These are phyloP conservation scores for Kuraishia cidri DNA, from an alignment of 805 yeast genomes.

Conservation along the genomic window DNA sequence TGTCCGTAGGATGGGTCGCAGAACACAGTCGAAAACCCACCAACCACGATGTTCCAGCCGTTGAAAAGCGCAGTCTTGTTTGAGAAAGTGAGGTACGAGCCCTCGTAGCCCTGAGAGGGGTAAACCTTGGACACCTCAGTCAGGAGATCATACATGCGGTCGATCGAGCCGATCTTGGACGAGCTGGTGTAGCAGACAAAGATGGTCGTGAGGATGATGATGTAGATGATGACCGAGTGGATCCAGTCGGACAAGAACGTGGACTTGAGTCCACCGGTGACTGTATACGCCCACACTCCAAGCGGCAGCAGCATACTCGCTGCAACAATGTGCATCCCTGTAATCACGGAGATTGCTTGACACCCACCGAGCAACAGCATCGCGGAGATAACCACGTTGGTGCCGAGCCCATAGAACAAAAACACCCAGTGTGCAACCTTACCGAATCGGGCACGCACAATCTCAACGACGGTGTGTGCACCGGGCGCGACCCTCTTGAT, in stretches of 20 bases:
- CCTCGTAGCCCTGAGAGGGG: conserved; percentile 10
- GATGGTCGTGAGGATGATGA: conserved; percentile 18
- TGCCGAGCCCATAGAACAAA: conserved; percentile 24
- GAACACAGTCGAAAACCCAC: conserved; percentile 17
- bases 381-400: conserved; percentile 26
- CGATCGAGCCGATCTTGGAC: conserved; percentile 21
- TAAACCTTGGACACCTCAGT: conserved; percentile 8
- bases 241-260: conserved; percentile 44
- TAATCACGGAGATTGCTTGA: conserved; percentile 26
- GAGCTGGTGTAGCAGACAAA: conserved; percentile 19
- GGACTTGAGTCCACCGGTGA: conserved; percentile 41
- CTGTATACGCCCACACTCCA: conserved; percentile 38
- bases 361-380: conserved; percentile 34
- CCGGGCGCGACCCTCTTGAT: conserved; percentile 31
- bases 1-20: conserved; percentile 20
- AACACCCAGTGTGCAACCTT: conserved; percentile 23
- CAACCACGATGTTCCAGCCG: conserved; percentile 13
- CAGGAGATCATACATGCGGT: conserved; percentile 21
- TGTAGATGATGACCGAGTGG: conserved; percentile 35
- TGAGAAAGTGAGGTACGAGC: conserved; percentile 20
- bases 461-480: conserved; percentile 30
- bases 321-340: conserved; percentile 37
- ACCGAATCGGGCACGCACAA: conserved; percentile 26
- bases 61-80: conserved; percentile 20
- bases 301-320: conserved; percentile 34